Evolutionary conservation across 2,329 filamentous ascomycete genomes (phyloP).

Genomic region (Akanthomyces lecanii): DNA sequence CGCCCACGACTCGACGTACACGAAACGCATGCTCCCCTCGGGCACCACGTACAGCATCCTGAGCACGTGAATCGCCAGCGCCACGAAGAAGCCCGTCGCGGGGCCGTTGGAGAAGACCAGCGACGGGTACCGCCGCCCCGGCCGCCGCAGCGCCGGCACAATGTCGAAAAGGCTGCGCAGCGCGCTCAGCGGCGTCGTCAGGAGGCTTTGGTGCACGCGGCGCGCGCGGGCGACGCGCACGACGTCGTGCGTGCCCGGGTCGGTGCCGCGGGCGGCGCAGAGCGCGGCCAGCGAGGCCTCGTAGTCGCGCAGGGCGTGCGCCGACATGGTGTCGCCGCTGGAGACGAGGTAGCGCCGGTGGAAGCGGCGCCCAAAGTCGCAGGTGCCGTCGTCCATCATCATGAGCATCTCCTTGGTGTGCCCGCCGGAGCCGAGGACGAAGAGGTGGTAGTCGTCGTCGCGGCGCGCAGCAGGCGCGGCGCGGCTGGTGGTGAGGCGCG

Average conservation of each 20-base stretch:
- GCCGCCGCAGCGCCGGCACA: conserved; percentile 49
- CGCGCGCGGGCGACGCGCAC: conserved; percentile 70
- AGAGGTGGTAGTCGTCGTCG: conserved; percentile 54
- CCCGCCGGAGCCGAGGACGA: conserved; percentile 87
- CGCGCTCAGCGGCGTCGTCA: conserved; percentile 67
- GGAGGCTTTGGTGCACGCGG: conserved; percentile 73
- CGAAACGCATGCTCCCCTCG: conserved; percentile 58
- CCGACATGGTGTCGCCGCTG: conserved; percentile 66
- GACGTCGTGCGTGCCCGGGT: conserved; percentile 56
- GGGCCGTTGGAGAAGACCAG: conserved; percentile 85
- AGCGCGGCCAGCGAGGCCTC: conserved; percentile 31
- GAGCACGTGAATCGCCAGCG: conserved; percentile 44
- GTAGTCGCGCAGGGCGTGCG: conserved; percentile 59
- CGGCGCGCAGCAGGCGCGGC: background rate
- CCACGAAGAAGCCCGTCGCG: conserved; percentile 77
- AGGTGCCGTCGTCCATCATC: conserved; percentile 63
- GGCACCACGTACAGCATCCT: conserved; percentile 44
- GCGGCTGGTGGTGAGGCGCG: background rate
- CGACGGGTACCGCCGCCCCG: conserved; percentile 54
- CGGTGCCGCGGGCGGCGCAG: conserved; percentile 20
- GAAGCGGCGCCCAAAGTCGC: conserved; percentile 42
- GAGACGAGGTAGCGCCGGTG: conserved; percentile 80
- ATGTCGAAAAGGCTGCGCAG: conserved; percentile 62
- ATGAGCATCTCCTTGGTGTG: conserved; percentile 94
- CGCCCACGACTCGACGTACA: conserved; percentile 94